These are phyloP conservation scores for Wickerhamia fluorescens DNA, from an alignment of 805 yeast species.

Conservation along the genomic window DNA sequence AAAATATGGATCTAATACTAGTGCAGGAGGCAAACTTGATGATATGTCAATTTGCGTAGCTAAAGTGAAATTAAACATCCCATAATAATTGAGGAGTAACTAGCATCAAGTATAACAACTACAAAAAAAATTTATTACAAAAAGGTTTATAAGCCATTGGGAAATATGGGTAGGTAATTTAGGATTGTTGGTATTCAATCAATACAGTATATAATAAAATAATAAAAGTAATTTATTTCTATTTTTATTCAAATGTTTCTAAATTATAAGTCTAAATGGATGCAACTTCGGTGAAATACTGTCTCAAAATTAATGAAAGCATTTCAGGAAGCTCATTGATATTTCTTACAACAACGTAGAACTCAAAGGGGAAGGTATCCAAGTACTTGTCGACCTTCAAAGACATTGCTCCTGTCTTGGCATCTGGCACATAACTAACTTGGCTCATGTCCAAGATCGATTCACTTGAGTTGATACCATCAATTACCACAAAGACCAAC, in stretches of 20 bases:
- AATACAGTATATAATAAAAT: no score
- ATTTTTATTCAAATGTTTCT: constrained; percentile 1
- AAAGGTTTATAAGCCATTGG: no score
- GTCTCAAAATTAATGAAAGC: constrained; percentile 82
- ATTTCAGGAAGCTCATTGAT: constrained; percentile 87
- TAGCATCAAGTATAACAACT: neutral
- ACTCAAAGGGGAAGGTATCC: constrained; percentile 95
- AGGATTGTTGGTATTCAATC: no score
- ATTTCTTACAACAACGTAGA: constrained; percentile 87
- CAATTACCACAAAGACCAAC: constrained; percentile 91
- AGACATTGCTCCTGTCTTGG: constrained; percentile 56
- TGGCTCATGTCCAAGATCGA: constrained; percentile 93
- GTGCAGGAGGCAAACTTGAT: constrained; percentile 48
- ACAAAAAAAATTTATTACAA: neutral
- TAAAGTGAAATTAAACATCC: constrained; percentile 15
- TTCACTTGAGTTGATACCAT: constrained; percentile 77
- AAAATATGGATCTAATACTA: constrained; percentile 21
- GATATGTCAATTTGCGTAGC: constrained; percentile 49
- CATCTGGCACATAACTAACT: constrained; percentile 71
- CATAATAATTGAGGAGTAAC: neutral
- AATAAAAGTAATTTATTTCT: no score
- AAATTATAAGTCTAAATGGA: constrained; percentile 2
- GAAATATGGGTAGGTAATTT: no score
- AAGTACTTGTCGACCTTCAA: constrained; percentile 77
- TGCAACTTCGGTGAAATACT: constrained; percentile 71